Evolutionary conservation across 352 stramenopile species (phyloP), one percentile per base, ranked within the genome.

Genomic region (Vaucheria bursata): DNA sequence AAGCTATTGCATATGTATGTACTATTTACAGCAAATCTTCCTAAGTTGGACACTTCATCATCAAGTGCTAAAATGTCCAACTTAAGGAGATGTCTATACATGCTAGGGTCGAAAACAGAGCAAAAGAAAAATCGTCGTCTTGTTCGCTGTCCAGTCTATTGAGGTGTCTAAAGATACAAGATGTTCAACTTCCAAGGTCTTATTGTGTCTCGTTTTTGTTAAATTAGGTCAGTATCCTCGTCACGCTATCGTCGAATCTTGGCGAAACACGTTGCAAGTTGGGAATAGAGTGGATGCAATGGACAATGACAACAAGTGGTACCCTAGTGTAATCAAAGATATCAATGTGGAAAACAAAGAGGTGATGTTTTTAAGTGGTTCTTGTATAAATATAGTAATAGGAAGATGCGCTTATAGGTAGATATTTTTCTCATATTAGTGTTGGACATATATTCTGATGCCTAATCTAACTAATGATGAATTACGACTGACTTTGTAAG

Each of bases 301-400:
- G 67, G 77, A 84, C 68, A 82, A 39, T 5, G 66, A 83, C 39
- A 77, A 73, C 37, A 82, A 80, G 0, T 84, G 79, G 79, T 79
- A 94, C 92, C 70, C 87, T 85, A 53, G 88, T 88, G 69, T 88
- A 76, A 39, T 89, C 88, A 34, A 93, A 67, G 6, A 88, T 88
- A 0, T 84, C 68, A 81, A 77, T 91, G 87, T 77, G 91, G 80
- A 4, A 68, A 67, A 74, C 6, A 68, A 49, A 12, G 37, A 75
- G 35, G 71, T 80, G 6, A n/a, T 71, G 0, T 74, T 25, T 76
- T 5, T 49, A 33, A 29, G 33, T 5, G n/a, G 39, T 70, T 5
- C 39, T 25, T 33, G 39, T 5, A 49, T 70, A 12, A 33, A 29
- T 70, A 29, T 5, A 12, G 5, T 70, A 29, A 49, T 5, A 5